Evolutionary conservation across 2,329 filamentous ascomycete species (phyloP), one percentile per base, ranked within the genome.

Genomic region (Calycina herbarum): DNA sequence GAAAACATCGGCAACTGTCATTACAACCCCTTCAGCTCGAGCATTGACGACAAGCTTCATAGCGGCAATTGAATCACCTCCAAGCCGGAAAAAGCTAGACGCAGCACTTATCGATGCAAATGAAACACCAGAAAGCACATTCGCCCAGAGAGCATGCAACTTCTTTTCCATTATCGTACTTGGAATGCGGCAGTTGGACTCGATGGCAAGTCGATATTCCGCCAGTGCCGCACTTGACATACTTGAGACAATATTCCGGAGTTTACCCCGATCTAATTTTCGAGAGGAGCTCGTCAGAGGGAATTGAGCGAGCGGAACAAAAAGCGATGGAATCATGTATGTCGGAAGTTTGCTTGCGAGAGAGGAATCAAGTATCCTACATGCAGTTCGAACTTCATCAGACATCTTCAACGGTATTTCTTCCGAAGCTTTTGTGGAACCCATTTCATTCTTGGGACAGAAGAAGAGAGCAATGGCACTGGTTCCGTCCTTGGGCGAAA

Each of bases 31-130:
- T 31, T 64, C 62, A 13, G 20, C 17, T 10, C 66, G 58, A 11
- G 62, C 64, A 17, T 35, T 51, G 11, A 83, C 80, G 1, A 77
- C 75, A 20, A 69, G 60, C 17, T 56, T 48, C 79, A 83, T 82
- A 0, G 80, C 80, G 2, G 76, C 69, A 13, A 83, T 76, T 0
- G 80, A 82, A 61, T 82, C 80, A 20, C 81, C 81, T 13, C 81
- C 81, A 3, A 82, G 72, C 24, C 77, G 74, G 54, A 82, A 81
- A 72, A 83, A 82, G 63, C 75, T 79, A 65, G 79, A 78, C 4
- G 73, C 73, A 0, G 70, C 42, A 56, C 63, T 64, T 58, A 66
- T 54, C 0, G 73, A 74, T 17, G 27, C 24, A 24, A 35, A 17
- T 7, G 57, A 29, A 58, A 60, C 33, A 40, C 45, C 58, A 27